Evolutionary conservation across 805 yeast genomes (phyloP), one percentile per base, ranked within the genome.

Genomic region (Saccharomycopsis fermentans): DNA sequence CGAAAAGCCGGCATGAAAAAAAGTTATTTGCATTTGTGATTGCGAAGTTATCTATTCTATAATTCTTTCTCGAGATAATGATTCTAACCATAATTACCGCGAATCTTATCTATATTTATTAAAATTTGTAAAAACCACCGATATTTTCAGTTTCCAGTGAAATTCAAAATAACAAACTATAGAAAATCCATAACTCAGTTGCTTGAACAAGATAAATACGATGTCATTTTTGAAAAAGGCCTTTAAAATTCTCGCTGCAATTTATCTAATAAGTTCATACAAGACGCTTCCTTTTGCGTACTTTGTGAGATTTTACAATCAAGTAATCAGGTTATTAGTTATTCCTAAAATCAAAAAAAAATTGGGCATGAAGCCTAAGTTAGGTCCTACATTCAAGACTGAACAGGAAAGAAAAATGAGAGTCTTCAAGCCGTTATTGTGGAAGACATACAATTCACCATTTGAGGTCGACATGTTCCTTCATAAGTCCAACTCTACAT

Each of bases 401-500:
- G 66, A 63, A 16, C 57, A 39, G 9, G 57, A 56, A n/a, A 56
- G 67, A 43, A 53, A 57, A 17, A 50, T 62, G 3, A 61, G 73
- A 43, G 63, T 75, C n/a, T 83, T 84, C 68, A 72, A 74, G 12
- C 74, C 78, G 51, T 67, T 74, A 0, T 65, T 68, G 14, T 74
- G 74, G 63, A 63, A 69, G 24, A 79, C 90, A 0, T 81, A 80
- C 60, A 87, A 86, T 32, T 84, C 92, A 1, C 82, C 87, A 6
- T 71, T 87, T 66, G 97, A 91, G 68, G 83, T 89, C 67, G 97
- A 91, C 70, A 80, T 87, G 74, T 89, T 89, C 67, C 65, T 90
- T 54, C 98, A 91, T 74, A 92, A 91, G 73, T 82, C 86, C 58
- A 92, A 92, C 69, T 83, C 92, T 6, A 86, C 96, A 1, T 92